Percentiles rank a stretch among this genome's conserved stretches.
phyloP scores from a whole-genome alignment of 148 eudicot species.

The Nyssa sinensis region DNA sequence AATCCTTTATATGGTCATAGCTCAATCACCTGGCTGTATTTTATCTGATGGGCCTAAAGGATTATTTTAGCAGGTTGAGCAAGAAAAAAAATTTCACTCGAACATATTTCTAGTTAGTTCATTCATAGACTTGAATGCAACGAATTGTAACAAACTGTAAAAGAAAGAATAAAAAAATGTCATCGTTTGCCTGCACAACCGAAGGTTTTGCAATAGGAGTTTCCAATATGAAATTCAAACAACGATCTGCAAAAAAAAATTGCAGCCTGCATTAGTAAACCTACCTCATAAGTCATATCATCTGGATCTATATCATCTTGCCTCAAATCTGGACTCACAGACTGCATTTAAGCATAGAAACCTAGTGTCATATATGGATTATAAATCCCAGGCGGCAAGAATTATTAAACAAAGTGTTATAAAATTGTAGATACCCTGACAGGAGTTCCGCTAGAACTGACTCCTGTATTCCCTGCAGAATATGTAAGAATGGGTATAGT shows the following conservation, averaged over 20 bases:
- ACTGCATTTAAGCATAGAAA: conserved; percentile 30
- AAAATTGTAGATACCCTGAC: conserved; percentile 31
- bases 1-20: background rate
- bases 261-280: background rate
- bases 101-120: background rate
- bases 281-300: conserved; percentile 71
- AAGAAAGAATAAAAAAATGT: background rate
- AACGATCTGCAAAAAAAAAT: background rate
- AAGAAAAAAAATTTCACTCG: too few relatives aligned
- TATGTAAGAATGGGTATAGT: background rate
- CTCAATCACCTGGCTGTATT: background rate
- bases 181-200: background rate
- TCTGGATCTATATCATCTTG: conserved; percentile 64
- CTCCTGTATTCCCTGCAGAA: conserved; percentile 31
- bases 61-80: too few relatives aligned
- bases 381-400: background rate
- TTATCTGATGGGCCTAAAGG: background rate
- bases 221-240: background rate
- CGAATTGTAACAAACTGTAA: too few relatives aligned
- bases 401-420: background rate
- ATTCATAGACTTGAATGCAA: background rate
- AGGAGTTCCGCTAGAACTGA: conserved; percentile 30
- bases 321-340: conserved; percentile 24
- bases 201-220: background rate
- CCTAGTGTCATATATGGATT: conserved; percentile 3